Percentiles rank a stretch among this genome's conserved stretches.
phyloP scores from a whole-genome alignment of 768 basidiomycete species.

The Serendipita sp. region DNA sequence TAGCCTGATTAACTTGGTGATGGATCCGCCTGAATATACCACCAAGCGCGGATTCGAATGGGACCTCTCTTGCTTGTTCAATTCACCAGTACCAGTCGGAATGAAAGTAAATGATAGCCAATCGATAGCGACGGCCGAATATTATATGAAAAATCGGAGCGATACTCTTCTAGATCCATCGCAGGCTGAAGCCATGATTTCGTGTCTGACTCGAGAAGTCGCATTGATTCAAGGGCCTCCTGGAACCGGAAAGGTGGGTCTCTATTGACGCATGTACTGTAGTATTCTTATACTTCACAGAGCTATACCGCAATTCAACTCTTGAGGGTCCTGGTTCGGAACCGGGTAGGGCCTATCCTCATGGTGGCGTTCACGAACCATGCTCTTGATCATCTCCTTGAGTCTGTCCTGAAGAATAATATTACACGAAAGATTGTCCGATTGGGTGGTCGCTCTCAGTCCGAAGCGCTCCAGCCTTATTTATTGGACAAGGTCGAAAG shows the following conservation, averaged over 20 bases:
- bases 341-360: conserved; percentile 35
- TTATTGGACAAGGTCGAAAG: conserved; percentile 44
- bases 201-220: conserved; percentile 42
- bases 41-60: conserved; percentile 37
- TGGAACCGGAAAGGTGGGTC: conserved; percentile 54
- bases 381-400: conserved; percentile 58
- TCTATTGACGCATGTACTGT: background rate
- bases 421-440: conserved; percentile 53
- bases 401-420: conserved; percentile 42
- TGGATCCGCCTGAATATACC: conserved; percentile 43
- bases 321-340: conserved; percentile 42
- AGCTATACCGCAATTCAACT: conserved; percentile 56
- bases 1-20: background rate
- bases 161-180: conserved; percentile 46
- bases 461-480: conserved; percentile 42
- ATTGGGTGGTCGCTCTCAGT: conserved; percentile 45
- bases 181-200: conserved; percentile 54
- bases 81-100: conserved; percentile 17
- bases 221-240: conserved; percentile 69
- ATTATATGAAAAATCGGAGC: conserved; percentile 22
- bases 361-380: conserved; percentile 63
- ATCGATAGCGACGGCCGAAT: conserved; percentile 32
- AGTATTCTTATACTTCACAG: conserved; percentile 19
- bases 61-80: conserved; percentile 39
- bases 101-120: conserved; percentile 26